Evolutionary conservation across 73 alveolate genomes (phyloP), one percentile per base, ranked within the genome.

Genomic region (Durusdinium trenchii): DNA sequence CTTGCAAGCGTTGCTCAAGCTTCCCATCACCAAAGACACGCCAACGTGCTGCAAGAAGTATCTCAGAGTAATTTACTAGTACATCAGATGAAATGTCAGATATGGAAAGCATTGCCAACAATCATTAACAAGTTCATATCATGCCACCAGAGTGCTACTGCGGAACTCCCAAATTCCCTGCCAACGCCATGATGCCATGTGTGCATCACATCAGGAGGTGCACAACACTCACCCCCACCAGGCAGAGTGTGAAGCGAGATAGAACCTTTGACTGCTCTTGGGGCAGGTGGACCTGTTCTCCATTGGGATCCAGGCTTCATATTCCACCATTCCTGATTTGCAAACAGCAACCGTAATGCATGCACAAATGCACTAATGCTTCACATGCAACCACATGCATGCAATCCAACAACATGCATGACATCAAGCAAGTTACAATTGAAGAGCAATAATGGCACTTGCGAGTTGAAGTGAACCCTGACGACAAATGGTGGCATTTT

Each of bases 121-220:
- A n/a, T n/a, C n/a, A n/a, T n/a, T n/a, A n/a, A n/a, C n/a, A n/a
- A n/a, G n/a, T n/a, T n/a, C n/a, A n/a, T n/a, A n/a, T n/a, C n/a
- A n/a, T n/a, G n/a, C n/a, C n/a, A n/a, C n/a, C n/a, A n/a, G n/a
- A n/a, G n/a, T n/a, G n/a, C n/a, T n/a, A n/a, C n/a, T n/a, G n/a
- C 38, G 10, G 86, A 76, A 1, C 42, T 3, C 10, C 86, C 40
- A 43, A 76, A 76, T 45, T 76, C 86, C 2, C 86, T 30, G 7
- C 86, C 86, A 6, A 76, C 61, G 1, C 86, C 86, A 43, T 71
- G 84, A 71, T 71, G 84, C 84, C 84, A 71, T 71, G 84, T 71
- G 38, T 71, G 84, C 84, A 71, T 71, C 51, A 36, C 52, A n/a
- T 71, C 84, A 10, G 84, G 84, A 6, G 84, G 84, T 20, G 47